Evolutionary conservation across 2,329 filamentous ascomycete genomes (phyloP).

Genomic region (Ceratocystis albifundus): DNA sequence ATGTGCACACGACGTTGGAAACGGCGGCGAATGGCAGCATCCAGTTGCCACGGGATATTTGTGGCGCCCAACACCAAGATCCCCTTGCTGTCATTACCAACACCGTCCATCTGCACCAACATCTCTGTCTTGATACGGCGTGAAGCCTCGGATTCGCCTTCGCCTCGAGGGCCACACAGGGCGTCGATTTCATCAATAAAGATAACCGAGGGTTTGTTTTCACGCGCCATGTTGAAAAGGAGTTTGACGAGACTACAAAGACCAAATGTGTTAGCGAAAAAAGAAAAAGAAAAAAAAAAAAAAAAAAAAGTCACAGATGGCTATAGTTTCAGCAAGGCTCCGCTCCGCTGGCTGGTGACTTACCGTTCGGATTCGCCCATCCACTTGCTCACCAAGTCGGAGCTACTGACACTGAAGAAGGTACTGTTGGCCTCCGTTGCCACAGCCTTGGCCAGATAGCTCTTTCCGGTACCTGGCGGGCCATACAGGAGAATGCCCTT

Average conservation of each 20-base stretch:
- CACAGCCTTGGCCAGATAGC: conserved; percentile 92
- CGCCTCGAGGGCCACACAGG: conserved; percentile 78
- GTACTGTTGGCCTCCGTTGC: conserved; percentile 98
- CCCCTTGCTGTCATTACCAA: conserved; percentile 87
- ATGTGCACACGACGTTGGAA: conserved; percentile 97
- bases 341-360: conserved; percentile 22
- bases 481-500: conserved; percentile 95
- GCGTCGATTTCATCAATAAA: conserved; percentile 98
- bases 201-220: conserved; percentile 96
- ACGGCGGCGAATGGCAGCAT: conserved; percentile 85
- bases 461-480: conserved; percentile 93
- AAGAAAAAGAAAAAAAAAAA: too few species aligned
- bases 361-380: conserved; percentile 99
- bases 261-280: background rate
- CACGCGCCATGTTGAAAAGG: conserved; percentile 92
- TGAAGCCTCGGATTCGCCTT: conserved; percentile 95
- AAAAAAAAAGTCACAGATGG: too few species aligned
- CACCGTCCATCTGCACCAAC: conserved; percentile 97
- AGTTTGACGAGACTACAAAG: conserved; percentile 72
- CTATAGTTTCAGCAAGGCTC: conserved; percentile 20
- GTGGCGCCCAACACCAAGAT: conserved; percentile 92
- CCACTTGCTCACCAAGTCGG: conserved; percentile 96
- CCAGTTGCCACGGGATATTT: conserved; percentile 97
- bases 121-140: conserved; percentile 97
- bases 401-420: conserved; percentile 97